Base-by-base conservation (phyloP, 1,284 basidiomycete genomes). In the Apiotrichum domesticum region DNA sequence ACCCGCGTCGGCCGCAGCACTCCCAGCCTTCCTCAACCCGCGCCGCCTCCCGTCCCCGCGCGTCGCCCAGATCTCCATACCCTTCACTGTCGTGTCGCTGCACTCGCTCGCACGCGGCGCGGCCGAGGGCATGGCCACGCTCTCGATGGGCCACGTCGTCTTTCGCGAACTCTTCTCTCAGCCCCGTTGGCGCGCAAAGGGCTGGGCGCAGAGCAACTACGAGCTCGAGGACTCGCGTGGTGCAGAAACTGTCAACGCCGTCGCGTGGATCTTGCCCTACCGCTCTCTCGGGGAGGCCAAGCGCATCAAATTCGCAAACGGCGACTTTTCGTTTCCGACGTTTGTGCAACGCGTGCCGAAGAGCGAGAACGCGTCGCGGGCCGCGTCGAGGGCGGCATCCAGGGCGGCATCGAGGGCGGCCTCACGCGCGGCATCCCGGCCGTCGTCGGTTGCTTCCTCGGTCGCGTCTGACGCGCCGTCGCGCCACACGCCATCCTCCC, bases 81-180 rank as follows among this genome's bases (percentile, higher is more conserved):
- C 72, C 9, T 72, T 73, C 57, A 66, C 69, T 0, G 66, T 74
- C 40, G 72, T 74, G 29, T 63, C 65, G 8, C 80, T 83, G 54
- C 86, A 85, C 62, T 77, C 88, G 76, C 77, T 85, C 9, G 82
- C 82, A 3, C 56, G 63, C 71, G 89, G 88, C 32, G 84, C 86
- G 0, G 76, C 74, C 42, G 78, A 83, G 35, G 84, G 86, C 1
- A 86, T 87, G 85, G 90, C 89, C 55, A 90, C 87, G 21, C 77
- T 91, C 48, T 88, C 87, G 5, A 87, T 87, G 15, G 90, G 90
- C 62, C 82, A 83, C 64, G 81, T 85, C 37, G 88, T 88, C 61
- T 83, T 90, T 35, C 84, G 82, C 68, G 84, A 85, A n/a, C 79
- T 90, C 40, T 67, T 88, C 61, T 79, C 59, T 10, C 69, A 70